Evolutionary conservation across 129 eudicot species (phyloP).

Genomic region (Escallonia herrerae): DNA sequence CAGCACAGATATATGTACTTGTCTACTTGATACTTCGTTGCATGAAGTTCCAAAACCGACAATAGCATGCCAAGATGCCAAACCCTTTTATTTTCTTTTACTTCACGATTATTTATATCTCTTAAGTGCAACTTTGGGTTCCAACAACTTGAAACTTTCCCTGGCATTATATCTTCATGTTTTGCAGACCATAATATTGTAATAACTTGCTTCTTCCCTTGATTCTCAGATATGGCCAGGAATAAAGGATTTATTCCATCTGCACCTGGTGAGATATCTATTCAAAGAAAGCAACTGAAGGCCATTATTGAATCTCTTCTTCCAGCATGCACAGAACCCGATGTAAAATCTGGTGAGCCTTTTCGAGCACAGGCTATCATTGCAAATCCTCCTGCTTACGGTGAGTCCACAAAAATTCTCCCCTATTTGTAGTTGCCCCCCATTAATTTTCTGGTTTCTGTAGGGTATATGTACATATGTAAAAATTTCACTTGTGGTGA

Average conservation of each 20-base stretch:
- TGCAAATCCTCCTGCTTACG: conserved; percentile 96
- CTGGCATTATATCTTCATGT: too few species aligned
- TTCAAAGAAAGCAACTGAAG: conserved; percentile 78
- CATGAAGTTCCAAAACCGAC: too few species aligned
- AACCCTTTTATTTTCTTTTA: not conserved
- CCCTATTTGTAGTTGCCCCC: not conserved
- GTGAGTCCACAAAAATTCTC: conserved; percentile 36
- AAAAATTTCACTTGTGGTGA: too few species aligned
- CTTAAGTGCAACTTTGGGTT: too few species aligned
- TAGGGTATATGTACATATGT: too few species aligned
- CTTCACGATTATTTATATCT: too few species aligned
- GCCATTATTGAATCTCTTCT: conserved; percentile 86
- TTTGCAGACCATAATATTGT: too few species aligned
- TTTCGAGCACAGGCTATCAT: conserved; percentile 93
- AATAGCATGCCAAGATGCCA: not conserved
- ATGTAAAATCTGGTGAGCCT: conserved; percentile 52
- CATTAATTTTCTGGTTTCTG: not conserved
- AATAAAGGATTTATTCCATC: conserved; percentile 96
- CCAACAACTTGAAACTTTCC: too few species aligned
- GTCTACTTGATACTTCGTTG: not conserved
- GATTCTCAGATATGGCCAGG: conserved; percentile 73
- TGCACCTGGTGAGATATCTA: conserved; percentile 77
- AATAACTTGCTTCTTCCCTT: conserved; percentile 7
- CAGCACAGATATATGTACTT: too few species aligned
- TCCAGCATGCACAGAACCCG: conserved; percentile 92